These are phyloP conservation scores for Diospyros lotus DNA, from an alignment of 148 eudicot genomes.

Conservation along the genomic window DNA sequence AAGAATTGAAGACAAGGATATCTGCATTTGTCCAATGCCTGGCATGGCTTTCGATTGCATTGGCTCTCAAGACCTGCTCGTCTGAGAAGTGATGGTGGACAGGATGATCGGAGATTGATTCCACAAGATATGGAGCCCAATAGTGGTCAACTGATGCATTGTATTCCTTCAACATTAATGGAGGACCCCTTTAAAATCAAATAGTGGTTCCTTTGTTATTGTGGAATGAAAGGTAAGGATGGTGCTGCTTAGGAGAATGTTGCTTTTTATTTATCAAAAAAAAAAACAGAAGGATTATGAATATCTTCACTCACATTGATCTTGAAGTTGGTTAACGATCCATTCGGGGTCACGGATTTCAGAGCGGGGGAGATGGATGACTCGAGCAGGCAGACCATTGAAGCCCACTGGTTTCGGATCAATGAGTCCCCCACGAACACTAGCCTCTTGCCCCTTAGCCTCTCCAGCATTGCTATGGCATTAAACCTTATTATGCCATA, in stretches of 20 bases:
- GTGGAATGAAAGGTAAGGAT: background rate
- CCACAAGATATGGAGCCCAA: constrained; percentile 75
- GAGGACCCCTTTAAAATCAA: too few species aligned
- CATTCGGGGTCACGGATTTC: constrained; percentile 44
- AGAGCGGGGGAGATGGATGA: constrained; percentile 33
- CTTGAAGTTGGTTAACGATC: constrained; percentile 56
- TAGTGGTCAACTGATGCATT: constrained; percentile 69
- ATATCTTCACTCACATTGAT: constrained; percentile 43
- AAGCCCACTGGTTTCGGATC: constrained; percentile 76
- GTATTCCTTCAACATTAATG: constrained; percentile 41
- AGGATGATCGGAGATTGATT: constrained; percentile 75
- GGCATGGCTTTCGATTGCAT: constrained; percentile 73
- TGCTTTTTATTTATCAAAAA: too few species aligned
- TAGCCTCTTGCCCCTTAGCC: constrained; percentile 56
- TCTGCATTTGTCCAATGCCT: constrained; percentile 69
- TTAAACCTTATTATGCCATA: constrained; percentile 48
- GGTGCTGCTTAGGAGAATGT: background rate
- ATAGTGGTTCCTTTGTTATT: background rate
- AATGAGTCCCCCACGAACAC: constrained; percentile 75
- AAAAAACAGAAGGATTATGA: too few species aligned
- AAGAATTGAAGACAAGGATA: constrained; percentile 59
- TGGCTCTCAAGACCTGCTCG: constrained; percentile 53
- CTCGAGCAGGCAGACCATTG: constrained; percentile 67
- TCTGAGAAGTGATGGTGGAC: constrained; percentile 38
- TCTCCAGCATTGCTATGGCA: constrained; percentile 60